Conservation (phyloP, 192 early-diverging fungal genomes). For the Backusella macrospora region DNA sequence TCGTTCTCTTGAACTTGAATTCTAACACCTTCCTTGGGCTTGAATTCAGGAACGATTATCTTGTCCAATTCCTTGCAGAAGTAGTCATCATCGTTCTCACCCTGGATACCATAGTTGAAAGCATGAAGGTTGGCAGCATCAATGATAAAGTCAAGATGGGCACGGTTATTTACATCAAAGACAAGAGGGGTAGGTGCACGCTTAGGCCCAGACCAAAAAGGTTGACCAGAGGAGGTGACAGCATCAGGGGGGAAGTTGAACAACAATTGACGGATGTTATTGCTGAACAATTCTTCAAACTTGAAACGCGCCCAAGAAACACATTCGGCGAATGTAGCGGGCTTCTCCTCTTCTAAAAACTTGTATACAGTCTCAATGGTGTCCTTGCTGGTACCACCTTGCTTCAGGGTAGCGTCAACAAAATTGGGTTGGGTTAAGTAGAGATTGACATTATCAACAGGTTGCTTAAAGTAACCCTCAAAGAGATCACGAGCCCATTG, state of each 20-base stretch:
- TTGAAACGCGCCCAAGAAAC: constrained; percentile 87
- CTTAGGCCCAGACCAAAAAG: constrained; percentile 98
- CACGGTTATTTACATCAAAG: constrained; percentile 75
- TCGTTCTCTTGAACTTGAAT: constrained; percentile 96
- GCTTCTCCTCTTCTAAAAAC: constrained; percentile 78
- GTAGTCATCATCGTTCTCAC: constrained; percentile 70
- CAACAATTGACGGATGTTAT: constrained; percentile 91
- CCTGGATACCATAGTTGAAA: constrained; percentile 94
- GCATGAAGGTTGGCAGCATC: constrained; percentile 93
- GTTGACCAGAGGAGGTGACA: constrained; percentile 82
- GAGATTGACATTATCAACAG: constrained; percentile 93
- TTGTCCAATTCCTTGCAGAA: constrained; percentile 63
- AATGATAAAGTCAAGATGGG: constrained; percentile 90
- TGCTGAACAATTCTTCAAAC: constrained; percentile 94
- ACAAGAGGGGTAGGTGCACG: constrained; percentile 82
- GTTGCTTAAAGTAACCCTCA: constrained; percentile 89
- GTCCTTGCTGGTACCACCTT: constrained; percentile 80
- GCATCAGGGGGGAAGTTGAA: constrained; percentile 98
- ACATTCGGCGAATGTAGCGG: constrained; percentile 90
- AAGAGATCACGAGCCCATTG: constrained; percentile 98
- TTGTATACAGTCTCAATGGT: constrained; percentile 73
- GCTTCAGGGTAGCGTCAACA: constrained; percentile 73
- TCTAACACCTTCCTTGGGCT: constrained; percentile 90
- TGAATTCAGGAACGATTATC: constrained; percentile 80
- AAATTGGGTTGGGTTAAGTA: constrained; percentile 89